Percentiles rank a stretch among this genome's conserved stretches.
phyloP scores from a whole-genome alignment of 208 protist genomes.

The Trypanosoma scelopori region DNA sequence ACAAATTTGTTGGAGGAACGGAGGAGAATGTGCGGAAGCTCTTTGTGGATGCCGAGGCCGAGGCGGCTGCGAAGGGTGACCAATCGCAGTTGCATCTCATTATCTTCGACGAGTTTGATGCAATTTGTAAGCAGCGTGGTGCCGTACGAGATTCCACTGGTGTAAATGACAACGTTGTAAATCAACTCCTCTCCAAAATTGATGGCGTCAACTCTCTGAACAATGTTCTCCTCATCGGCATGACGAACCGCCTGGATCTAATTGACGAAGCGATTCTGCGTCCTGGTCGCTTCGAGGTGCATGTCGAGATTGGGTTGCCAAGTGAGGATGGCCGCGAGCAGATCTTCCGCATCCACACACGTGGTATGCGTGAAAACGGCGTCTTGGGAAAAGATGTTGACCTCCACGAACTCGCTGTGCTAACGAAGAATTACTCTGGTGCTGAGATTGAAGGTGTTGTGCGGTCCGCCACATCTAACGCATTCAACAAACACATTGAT shows the following conservation, averaged over 20 bases:
- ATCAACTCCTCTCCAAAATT: constrained; percentile 99
- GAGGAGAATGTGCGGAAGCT: constrained; percentile 99
- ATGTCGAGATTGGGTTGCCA: constrained; percentile 98
- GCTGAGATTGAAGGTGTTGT: constrained; percentile 95
- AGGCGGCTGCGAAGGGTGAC: constrained; percentile 92
- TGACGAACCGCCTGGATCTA: constrained; percentile 99
- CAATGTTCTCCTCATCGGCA: constrained; percentile 99
- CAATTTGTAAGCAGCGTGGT: constrained; percentile 98
- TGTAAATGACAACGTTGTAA: constrained; percentile 98
- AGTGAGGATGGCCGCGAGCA: constrained; percentile 97
- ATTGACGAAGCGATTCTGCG: constrained; percentile 99
- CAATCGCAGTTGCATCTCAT: constrained; percentile 98
- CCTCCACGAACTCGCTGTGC: constrained; percentile 90
- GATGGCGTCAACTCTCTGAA: constrained; percentile 98
- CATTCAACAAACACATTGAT: constrained; percentile 91
- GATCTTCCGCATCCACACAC: constrained; percentile 99
- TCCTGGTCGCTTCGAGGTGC: constrained; percentile 98
- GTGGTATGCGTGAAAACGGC: constrained; percentile 89
- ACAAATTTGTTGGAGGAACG: constrained; percentile 98
- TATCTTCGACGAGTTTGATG: constrained; percentile 99
- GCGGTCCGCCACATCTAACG: constrained; percentile 83
- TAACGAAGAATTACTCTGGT: constrained; percentile 99
- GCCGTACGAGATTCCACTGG: constrained; percentile 93
- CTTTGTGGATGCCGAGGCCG: constrained; percentile 97
- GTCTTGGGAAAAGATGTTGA: constrained; percentile 92